phyloP scores from a whole-genome alignment of 2,329 filamentous ascomycete species.

The Pseudonectria buxi region DNA sequence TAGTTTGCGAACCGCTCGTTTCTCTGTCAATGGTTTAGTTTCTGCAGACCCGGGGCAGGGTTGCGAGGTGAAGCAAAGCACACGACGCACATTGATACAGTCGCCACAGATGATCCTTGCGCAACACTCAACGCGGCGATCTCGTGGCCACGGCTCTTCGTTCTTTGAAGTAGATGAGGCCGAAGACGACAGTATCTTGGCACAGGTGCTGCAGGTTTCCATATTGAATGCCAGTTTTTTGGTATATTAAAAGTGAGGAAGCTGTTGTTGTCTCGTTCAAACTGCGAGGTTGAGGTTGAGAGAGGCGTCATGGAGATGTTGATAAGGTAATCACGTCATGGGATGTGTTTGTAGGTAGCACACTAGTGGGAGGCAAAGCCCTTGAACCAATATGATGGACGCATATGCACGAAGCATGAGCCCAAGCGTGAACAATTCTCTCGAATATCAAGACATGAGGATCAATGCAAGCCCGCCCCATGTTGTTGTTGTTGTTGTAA shows the following conservation, averaged over 20 bases:
- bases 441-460: too few relatives aligned
- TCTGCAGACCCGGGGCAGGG: background rate
- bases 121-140: slow-evolving; percentile 63
- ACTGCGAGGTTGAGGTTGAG: too few relatives aligned
- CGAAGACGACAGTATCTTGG: slow-evolving; percentile 50
- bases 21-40: slow-evolving; percentile 33
- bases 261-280: slow-evolving; percentile 1
- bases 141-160: slow-evolving; percentile 40
- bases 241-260: background rate
- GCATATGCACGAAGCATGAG: too few relatives aligned
- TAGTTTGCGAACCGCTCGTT: slow-evolving; percentile 62
- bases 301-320: too few relatives aligned
- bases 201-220: slow-evolving; percentile 64
- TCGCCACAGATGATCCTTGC: slow-evolving; percentile 62
- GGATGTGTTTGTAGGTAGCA: too few relatives aligned
- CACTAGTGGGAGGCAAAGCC: too few relatives aligned
- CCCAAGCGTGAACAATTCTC: too few relatives aligned
- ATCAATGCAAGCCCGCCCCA: too few relatives aligned
- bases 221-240: slow-evolving; percentile 13
- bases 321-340: too few relatives aligned
- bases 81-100: slow-evolving; percentile 54
- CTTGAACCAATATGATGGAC: too few relatives aligned
- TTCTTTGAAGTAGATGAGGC: slow-evolving; percentile 53
- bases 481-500: too few relatives aligned
- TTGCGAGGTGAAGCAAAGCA: background rate